Conservation (phyloP, 371 early-diverging fungal species). For the Smittium culicis region DNA sequence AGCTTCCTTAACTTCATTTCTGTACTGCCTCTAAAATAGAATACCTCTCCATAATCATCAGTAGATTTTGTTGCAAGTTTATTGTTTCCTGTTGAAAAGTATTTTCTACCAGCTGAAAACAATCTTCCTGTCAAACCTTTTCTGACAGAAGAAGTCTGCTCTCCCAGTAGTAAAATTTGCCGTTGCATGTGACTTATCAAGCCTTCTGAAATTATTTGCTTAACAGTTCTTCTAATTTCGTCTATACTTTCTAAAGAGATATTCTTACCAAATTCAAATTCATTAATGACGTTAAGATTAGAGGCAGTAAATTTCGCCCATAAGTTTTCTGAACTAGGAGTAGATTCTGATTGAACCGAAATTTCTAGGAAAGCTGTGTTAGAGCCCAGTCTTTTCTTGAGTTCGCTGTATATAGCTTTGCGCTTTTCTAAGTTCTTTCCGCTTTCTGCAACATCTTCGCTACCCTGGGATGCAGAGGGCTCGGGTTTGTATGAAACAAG, state of each 20-base stretch:
- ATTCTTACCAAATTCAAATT: slow-evolving; percentile 15
- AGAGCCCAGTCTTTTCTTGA: slow-evolving; percentile 16
- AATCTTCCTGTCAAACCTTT: slow-evolving; percentile 81
- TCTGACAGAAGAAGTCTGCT: slow-evolving; percentile 75
- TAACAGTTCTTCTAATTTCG: slow-evolving; percentile 24
- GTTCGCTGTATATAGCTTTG: slow-evolving; percentile 16
- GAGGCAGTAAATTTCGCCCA: slow-evolving; percentile 4
- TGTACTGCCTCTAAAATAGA: slow-evolving; percentile 61
- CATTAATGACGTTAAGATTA: neutral
- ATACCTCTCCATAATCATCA: slow-evolving; percentile 32
- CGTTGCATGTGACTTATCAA: slow-evolving; percentile 83
- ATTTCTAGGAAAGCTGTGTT: slow-evolving; percentile 16
- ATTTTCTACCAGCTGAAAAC: slow-evolving; percentile 63
- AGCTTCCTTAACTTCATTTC: slow-evolving; percentile 82
- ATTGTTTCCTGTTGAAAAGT: slow-evolving; percentile 37
- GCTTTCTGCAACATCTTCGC: no score
- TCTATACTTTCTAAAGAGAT: slow-evolving; percentile 26
- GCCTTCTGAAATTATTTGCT: slow-evolving; percentile 47
- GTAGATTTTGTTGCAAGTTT: slow-evolving; percentile 17
- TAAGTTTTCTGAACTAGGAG: slow-evolving; percentile 9
- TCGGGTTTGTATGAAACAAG: slow-evolving; percentile 50
- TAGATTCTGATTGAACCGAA: slow-evolving; percentile 17
- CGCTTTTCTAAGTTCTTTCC: slow-evolving; percentile 21
- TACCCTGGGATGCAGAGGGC: slow-evolving; percentile 13
- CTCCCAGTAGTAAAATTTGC: slow-evolving; percentile 73